Percentiles rank a stretch among this genome's conserved stretches.
phyloP scores from a whole-genome alignment of 2,329 filamentous ascomycete genomes.

The Neonectria faginata region DNA sequence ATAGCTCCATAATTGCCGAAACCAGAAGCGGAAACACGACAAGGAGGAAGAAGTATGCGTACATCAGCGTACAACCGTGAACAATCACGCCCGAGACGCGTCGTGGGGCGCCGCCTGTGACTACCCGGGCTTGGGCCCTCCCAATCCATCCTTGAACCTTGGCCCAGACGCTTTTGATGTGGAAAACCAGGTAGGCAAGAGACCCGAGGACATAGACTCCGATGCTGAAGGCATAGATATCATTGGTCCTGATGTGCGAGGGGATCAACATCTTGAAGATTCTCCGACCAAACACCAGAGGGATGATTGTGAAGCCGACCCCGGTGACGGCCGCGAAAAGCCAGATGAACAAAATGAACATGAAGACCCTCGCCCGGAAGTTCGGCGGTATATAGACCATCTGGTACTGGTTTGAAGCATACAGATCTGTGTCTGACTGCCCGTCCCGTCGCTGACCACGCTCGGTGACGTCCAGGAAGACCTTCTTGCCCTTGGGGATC shows the following conservation, averaged over 20 bases:
- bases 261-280: slow-evolving; percentile 82
- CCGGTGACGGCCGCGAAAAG: slow-evolving; percentile 90
- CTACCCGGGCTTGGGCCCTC: slow-evolving; percentile 39
- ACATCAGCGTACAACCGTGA: slow-evolving; percentile 66
- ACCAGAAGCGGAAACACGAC: slow-evolving; percentile 86
- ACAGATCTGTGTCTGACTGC: slow-evolving; percentile 61
- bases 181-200: slow-evolving; percentile 70
- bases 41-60: slow-evolving; percentile 80
- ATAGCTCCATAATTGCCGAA: slow-evolving; percentile 85
- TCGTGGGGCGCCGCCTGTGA: slow-evolving; percentile 36
- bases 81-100: slow-evolving; percentile 45
- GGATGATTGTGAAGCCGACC: slow-evolving; percentile 85
- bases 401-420: slow-evolving; percentile 72
- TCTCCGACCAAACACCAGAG: slow-evolving; percentile 84
- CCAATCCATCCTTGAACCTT: slow-evolving; percentile 49
- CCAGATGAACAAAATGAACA: slow-evolving; percentile 94
- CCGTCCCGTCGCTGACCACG: slow-evolving; percentile 73
- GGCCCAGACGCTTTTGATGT: slow-evolving; percentile 56
- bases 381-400: slow-evolving; percentile 85
- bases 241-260: slow-evolving; percentile 80
- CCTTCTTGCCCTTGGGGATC: slow-evolving; percentile 83
- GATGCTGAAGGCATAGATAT: slow-evolving; percentile 95
- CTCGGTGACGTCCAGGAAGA: slow-evolving; percentile 81
- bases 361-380: slow-evolving; percentile 82
- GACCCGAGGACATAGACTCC: slow-evolving; percentile 85